Evolutionary conservation across 768 basidiomycete genomes (phyloP), one percentile per base, ranked within the genome.

Genomic region (Boletus eberwhitei): DNA sequence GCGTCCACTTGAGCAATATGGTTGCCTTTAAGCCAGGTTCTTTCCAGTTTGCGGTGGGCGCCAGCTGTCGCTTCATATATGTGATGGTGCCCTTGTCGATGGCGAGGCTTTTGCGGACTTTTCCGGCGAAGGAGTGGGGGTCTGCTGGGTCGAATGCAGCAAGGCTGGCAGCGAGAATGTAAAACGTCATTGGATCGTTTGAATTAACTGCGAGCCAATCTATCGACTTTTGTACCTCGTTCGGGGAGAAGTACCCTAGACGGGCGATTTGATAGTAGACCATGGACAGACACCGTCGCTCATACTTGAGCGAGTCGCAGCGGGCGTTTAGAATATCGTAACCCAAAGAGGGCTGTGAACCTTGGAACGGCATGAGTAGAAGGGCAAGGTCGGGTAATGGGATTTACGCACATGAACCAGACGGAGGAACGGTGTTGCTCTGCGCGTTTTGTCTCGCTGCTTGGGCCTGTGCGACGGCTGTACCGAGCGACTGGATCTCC

Each of bases 1-100:
- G 76, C 0, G 92, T 88, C 91, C 92, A 95, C 64, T 91, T 90
- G 37, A 97, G 77, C n/a, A 88, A 71, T 6, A 94, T 64, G 2
- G 80, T 77, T 0, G 90, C 86, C 63, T 87, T 89, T 16, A 96
- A 71, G 2, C 84, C 84, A 2, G 77, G 72, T 19, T 87, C 85
- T 50, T 79, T 86, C 90, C 91, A 93, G 16, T 77, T 71, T 2
- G 80, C 71, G 3, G 77, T 60, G 9, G 79, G 64, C 14, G 77
- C 73, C 8, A 89, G 71, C 55, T 81, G 82, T 51, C 73, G 80
- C 19, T 75, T 81, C 86, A 90, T 85, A 54, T 76, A 83, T 0
- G 76, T 58, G 43, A 87, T 75, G 29, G 80, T 73, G 5, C 71
- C 61, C 22, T 64, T 65, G 60, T 83, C 81, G 0, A 70, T 76